Evolutionary conservation across 2,329 filamentous ascomycete species (phyloP).

Genomic region (Helminthosporium solani): DNA sequence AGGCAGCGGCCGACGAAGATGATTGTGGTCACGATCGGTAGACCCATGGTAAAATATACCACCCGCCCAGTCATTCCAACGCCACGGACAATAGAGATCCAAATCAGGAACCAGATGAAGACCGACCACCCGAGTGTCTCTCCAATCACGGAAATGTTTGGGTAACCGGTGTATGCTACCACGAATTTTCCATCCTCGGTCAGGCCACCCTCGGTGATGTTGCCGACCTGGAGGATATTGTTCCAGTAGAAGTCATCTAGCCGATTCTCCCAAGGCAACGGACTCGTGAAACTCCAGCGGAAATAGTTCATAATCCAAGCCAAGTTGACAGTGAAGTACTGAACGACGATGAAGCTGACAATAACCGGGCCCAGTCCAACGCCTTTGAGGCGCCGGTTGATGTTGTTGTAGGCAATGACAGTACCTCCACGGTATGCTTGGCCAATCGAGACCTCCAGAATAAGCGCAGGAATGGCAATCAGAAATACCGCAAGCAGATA

Average conservation of each 20-base stretch:
- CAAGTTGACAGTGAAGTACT: constrained; percentile 16
- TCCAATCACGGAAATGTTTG: constrained; percentile 50
- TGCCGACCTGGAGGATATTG: constrained; percentile 52
- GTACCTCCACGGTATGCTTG: constrained; percentile 21
- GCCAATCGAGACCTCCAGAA: constrained; percentile 18
- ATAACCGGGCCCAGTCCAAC: constrained; percentile 14
- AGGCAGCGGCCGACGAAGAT: constrained; percentile 14
- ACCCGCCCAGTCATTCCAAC: constrained; percentile 20
- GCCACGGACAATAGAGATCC: constrained; percentile 18
- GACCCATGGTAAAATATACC: constrained; percentile 25
- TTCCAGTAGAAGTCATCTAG: constrained; percentile 54
- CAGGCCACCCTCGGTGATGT: constrained; percentile 41
- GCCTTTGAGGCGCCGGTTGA: constrained; percentile 17
- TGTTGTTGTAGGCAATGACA: constrained; percentile 20
- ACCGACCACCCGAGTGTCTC: constrained; percentile 41
- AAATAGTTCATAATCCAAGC: constrained; percentile 22
- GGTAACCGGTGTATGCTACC: constrained; percentile 50
- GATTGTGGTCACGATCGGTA: constrained; percentile 16
- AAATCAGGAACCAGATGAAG: constrained; percentile 12
- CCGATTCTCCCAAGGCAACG: constrained; percentile 15
- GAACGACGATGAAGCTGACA: constrained; percentile 12
- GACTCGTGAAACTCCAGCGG: constrained; percentile 12
- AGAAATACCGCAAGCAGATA: constrained; percentile 16
- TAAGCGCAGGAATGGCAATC: constrained; percentile 16
- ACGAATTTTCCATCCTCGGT: constrained; percentile 44